Base-by-base conservation (phyloP, 345 rosid species). In the Boechera retrofracta region DNA sequence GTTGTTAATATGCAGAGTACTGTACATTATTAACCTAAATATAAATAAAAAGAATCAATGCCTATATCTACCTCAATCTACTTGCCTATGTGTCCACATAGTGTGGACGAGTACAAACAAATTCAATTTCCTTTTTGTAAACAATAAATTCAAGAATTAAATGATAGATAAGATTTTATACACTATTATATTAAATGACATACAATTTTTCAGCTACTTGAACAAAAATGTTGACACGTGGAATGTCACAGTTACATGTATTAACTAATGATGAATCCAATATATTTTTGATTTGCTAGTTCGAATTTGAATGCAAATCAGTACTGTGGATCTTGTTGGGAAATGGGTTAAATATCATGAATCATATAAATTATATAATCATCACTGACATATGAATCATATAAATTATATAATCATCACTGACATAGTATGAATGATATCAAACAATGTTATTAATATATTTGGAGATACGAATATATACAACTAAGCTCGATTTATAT, bases 1-100 rank as follows among this genome's bases (percentile, higher is more conserved):
- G 80, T 53, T 52, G 70, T 75, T 67, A 75, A 51, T 21, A 45
- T 77, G 80, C 71, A 41, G 44, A 41, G 44, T 41, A 41, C 80
- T 56, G 76, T 71, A 56, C 80, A 71, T 56, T 28, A 28, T 21
- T 35, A 45, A 29, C 54, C 16, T 64, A 11, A 44, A 55, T 10
- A 56, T 45, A 64, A 59, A 44, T n/a, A 44, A 52, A 69, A 35
- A 1, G 12, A 71, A 56, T 71, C 42, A 77, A 71, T 71, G 72
- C 71, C 29, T 38, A 12, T 41, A 71, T 64, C 67, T 77, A 71
- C 67, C 51, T 36, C 76, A 10, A 26, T 63, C 71, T 63, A 70
- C 80, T 54, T 77, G 70, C 36, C 49, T 62, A 35, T 53, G 56
- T 69, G 59, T 70, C 48, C 65, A 45, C 59, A 55, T 7, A 48